Evolutionary conservation across 371 early-diverging fungal species (phyloP), one percentile per base, ranked within the genome.

Genomic region (Syncephalastrum racemosum): DNA sequence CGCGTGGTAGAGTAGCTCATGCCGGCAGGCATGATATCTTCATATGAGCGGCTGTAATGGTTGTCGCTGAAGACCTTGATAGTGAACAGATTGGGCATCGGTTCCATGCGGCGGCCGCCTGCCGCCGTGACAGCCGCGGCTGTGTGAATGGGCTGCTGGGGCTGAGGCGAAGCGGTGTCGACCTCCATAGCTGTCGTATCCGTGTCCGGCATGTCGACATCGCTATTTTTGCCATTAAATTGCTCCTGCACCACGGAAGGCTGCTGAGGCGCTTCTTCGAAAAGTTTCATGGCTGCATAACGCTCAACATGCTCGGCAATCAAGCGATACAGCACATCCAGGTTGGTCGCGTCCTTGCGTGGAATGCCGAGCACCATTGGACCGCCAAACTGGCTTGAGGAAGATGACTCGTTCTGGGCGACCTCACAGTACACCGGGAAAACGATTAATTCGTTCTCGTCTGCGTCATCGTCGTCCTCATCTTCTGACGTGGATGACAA

Each of bases 101-200:
- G 73, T 10, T 63, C 68, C 22, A 71, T 53, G 20, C 56, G 54
- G 18, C 66, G 63, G 42, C 74, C 75, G 1, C 75, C 73, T 12
- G 75, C 73, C 2, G 73, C 63, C 2, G 69, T 70, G 1, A 75
- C 72, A n/a, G 79, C 75, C 5, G 79, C 79, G 40, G 75, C 68
- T 12, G 71, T 79, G 36, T 71, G 73, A n/a, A 75, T 69, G 2
- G 62, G 64, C 18, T 62, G 55, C 31, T 71, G 68, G 12, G 31
- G 59, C 7, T 39, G 41, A 15, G 31, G 53, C 22, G 40, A 19
- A 25, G 18, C 51, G 18, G 36, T 27, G 14, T 59, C 56, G n/a
- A 25, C 23, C 20, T 59, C 57, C 47, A 42, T 53, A 13, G 16
- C 41, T 15, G 44, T 54, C 4, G 50, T 46, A n/a, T 45, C 59